These are phyloP conservation scores for Allium fistulosum DNA, from an alignment of 106 monocot genomes.

Conservation along the genomic window DNA sequence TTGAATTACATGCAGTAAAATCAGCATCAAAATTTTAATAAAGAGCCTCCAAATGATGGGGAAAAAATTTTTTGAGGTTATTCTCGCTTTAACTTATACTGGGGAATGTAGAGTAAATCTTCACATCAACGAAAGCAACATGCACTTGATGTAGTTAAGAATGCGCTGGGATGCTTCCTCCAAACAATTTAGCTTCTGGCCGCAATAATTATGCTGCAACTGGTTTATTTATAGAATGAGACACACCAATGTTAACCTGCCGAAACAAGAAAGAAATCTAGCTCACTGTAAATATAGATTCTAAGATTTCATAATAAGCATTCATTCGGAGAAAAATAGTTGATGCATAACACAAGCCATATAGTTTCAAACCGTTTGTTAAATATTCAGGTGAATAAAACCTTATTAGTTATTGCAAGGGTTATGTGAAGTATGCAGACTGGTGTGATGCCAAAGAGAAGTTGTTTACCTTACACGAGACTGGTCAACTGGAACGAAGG, in stretches of 20 bases:
- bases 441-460: too few relatives aligned
- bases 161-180: not conserved
- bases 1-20: not conserved
- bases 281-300: slow-evolving; percentile 2
- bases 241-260: slow-evolving; percentile 53
- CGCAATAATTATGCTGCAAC: slow-evolving; percentile 39
- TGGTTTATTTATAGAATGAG: slow-evolving; percentile 51
- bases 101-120: too few relatives aligned
- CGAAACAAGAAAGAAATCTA: slow-evolving; percentile 19
- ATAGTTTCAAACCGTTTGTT: not conserved
- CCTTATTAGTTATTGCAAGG: not conserved
- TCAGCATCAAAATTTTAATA: slow-evolving; percentile 9
- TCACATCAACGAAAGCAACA: not conserved
- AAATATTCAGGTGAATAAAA: not conserved
- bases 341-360: not conserved
- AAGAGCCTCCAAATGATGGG: not conserved
- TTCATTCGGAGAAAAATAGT: not conserved
- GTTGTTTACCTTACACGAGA: too few relatives aligned
- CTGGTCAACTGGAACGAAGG: too few relatives aligned
- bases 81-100: not conserved
- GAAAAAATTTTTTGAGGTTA: not conserved
- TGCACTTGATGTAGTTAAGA: not conserved
- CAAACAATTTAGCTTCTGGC: not conserved
- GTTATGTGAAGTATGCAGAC: too few relatives aligned
- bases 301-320: not conserved